A percentile compares a stretch with the other conserved stretches of the same genome.
Evolutionary conservation across 1,139 yeast species (phyloP).

Genomic region (Nakaseomyces glabratus): DNA sequence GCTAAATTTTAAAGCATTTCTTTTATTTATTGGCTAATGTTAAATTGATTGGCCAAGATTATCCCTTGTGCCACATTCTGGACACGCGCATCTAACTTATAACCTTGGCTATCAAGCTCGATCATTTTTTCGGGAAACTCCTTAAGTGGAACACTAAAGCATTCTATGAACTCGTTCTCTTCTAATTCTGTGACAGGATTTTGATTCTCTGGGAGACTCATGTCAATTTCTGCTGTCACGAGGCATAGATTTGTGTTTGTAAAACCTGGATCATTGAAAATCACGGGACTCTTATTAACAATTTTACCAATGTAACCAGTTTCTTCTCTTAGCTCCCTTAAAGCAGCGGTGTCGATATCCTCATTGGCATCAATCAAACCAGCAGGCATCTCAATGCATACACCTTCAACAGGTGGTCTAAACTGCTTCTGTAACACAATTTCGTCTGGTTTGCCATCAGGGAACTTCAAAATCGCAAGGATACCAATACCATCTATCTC

Average conservation of each 20-base stretch:
- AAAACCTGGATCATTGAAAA: constrained; percentile 89
- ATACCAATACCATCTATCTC: constrained; percentile 82
- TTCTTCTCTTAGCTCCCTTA: constrained; percentile 81
- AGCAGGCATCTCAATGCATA: constrained; percentile 90
- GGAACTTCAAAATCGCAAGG: constrained; percentile 52
- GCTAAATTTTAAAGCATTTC: neutral
- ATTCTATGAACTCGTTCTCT: constrained; percentile 83
- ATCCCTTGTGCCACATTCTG: constrained; percentile 80
- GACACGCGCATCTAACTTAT: constrained; percentile 74
- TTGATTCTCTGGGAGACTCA: constrained; percentile 51
- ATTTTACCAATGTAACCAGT: constrained; percentile 70
- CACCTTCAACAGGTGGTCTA: constrained; percentile 83
- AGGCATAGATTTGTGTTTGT: constrained; percentile 81
- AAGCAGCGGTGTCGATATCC: constrained; percentile 66
- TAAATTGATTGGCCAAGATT: constrained; percentile 39
- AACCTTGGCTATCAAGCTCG: constrained; percentile 52
- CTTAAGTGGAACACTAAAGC: constrained; percentile 58
- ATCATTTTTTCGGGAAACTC: constrained; percentile 48
- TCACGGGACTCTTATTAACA: constrained; percentile 42
- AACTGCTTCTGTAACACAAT: constrained; percentile 78
- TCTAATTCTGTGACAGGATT: constrained; percentile 70
- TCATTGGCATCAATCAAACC: constrained; percentile 87
- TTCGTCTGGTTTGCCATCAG: constrained; percentile 41
- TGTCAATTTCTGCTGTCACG: constrained; percentile 72
- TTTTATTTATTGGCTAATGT: neutral